Percentiles rank a stretch among this genome's conserved stretches.
Evolutionary conservation across 2,329 filamentous ascomycete genomes (phyloP).

Genomic region (Alternaria rosae): DNA sequence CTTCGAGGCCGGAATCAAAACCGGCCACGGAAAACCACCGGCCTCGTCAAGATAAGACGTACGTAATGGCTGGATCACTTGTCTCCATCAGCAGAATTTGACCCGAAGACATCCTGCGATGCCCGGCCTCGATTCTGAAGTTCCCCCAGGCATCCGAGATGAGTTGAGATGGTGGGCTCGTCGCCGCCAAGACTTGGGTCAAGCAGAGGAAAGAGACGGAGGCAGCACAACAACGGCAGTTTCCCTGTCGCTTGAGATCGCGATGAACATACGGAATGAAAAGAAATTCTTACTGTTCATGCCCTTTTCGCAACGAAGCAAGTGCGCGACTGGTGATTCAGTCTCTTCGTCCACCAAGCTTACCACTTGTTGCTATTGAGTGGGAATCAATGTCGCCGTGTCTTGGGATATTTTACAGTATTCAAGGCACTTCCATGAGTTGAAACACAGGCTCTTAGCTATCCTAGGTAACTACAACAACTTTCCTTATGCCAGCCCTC

Average conservation of each 20-base stretch:
- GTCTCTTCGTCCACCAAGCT: neutral
- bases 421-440: neutral
- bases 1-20: conserved; percentile 39
- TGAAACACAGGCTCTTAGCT: neutral
- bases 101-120: conserved; percentile 18
- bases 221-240: neutral
- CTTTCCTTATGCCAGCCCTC: neutral
- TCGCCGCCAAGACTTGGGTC: conserved; percentile 24
- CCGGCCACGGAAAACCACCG: conserved; percentile 46
- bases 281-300: rapidly evolving
- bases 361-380: neutral
- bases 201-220: neutral
- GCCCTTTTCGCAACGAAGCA: neutral
- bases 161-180: conserved; percentile 11
- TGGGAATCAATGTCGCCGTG: neutral
- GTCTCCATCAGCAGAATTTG: conserved; percentile 18
- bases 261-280: neutral
- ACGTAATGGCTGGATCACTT: conserved; percentile 49
- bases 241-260: too few species aligned
- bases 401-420: neutral
- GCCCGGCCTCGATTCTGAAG: conserved; percentile 7
- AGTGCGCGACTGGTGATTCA: neutral
- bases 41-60: conserved; percentile 44
- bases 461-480: neutral
- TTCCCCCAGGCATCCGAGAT: neutral